These are phyloP conservation scores for Cladosporium sp. DNA, from an alignment of 2,329 filamentous ascomycete genomes.

Conservation along the genomic window DNA sequence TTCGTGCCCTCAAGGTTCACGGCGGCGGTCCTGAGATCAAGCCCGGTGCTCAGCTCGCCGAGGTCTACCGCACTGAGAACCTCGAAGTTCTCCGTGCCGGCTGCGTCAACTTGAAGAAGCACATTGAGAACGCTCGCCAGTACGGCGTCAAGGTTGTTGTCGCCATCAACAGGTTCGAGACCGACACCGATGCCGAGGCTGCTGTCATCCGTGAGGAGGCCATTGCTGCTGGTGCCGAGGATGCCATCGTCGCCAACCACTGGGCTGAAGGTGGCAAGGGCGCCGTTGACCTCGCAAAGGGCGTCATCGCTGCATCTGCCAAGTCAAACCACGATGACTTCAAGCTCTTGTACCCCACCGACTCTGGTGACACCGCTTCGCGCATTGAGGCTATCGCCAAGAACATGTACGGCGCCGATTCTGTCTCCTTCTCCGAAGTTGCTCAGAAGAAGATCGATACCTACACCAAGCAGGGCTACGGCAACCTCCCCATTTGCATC, in stretches of 20 bases:
- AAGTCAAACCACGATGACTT: constrained; percentile 74
- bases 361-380: constrained; percentile 70
- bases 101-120: constrained; percentile 92
- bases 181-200: constrained; percentile 89
- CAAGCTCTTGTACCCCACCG: constrained; percentile 77
- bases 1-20: constrained; percentile 94
- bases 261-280: constrained; percentile 94
- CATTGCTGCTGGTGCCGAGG: constrained; percentile 84
- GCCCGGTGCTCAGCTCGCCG: constrained; percentile 76
- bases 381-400: constrained; percentile 87
- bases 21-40: constrained; percentile 92
- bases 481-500: constrained; percentile 89
- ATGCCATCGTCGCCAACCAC: constrained; percentile 91
- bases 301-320: constrained; percentile 75
- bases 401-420: constrained; percentile 89
- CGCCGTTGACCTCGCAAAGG: constrained; percentile 81
- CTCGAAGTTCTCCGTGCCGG: constrained; percentile 84
- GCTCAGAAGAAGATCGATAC: constrained; percentile 95
- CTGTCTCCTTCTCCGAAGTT: constrained; percentile 87
- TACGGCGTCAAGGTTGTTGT: constrained; percentile 95
- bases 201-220: constrained; percentile 85
- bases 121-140: constrained; percentile 81
- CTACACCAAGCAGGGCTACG: constrained; percentile 87
- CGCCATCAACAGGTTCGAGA: constrained; percentile 94
- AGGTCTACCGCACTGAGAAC: constrained; percentile 91